Conservation (phyloP, 768 basidiomycete genomes). For the Boletus sp. region DNA sequence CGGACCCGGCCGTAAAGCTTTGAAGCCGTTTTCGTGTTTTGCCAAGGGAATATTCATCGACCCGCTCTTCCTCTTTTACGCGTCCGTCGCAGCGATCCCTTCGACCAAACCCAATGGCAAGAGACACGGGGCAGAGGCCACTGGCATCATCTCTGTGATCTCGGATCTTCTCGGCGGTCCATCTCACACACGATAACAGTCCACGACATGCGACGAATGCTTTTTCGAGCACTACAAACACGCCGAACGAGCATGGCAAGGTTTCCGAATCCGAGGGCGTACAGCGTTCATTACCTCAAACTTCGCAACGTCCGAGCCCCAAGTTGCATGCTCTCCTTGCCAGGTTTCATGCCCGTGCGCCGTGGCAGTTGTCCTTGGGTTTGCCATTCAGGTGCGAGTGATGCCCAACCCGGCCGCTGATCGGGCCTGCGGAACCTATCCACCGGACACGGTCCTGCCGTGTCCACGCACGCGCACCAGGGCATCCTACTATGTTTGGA, state of each 20-base stretch:
- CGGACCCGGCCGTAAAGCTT: too few relatives aligned
- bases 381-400: background rate
- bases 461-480: constrained; percentile 18
- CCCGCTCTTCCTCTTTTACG: too few relatives aligned
- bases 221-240: constrained; percentile 1
- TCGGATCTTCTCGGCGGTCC: background rate
- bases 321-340: background rate
- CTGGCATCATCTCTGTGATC: background rate
- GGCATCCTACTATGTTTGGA: constrained; percentile 21
- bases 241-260: constrained; percentile 17
- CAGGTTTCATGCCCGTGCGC: background rate
- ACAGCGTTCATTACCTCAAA: constrained; percentile 24
- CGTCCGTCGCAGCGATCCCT: too few relatives aligned
- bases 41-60: too few relatives aligned
- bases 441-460: constrained; percentile 17
- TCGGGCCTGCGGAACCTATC: constrained; percentile 1
- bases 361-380: constrained; percentile 8
- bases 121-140: too few relatives aligned
- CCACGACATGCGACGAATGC: background rate
- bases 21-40: too few relatives aligned
- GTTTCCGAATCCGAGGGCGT: constrained; percentile 9
- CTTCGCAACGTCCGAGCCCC: background rate
- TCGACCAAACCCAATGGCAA: too few relatives aligned
- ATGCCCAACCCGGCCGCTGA: constrained; percentile 1
- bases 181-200: background rate